phyloP scores from a whole-genome alignment of 305 asterid species.

The Solanum hybrid region DNA sequence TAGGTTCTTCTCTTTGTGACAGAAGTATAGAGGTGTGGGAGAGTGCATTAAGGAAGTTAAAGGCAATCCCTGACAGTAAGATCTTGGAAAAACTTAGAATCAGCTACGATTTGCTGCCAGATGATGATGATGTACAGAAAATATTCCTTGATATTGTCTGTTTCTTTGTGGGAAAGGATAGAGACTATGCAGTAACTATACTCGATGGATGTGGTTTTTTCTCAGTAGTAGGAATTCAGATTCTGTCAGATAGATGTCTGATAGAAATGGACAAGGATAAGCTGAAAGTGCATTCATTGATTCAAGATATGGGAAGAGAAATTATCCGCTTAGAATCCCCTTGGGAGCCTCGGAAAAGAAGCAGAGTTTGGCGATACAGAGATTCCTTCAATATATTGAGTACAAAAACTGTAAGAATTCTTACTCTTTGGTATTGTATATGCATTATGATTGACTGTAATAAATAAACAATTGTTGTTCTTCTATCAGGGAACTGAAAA shows the following conservation, averaged over 20 bases:
- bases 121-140: conserved; percentile 3
- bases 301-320: conserved; percentile 14
- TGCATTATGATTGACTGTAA: not conserved
- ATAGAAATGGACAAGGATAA: not conserved
- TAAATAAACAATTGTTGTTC: not conserved
- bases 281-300: conserved; percentile 5
- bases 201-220: conserved; percentile 9
- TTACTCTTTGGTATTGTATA: not conserved
- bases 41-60: conserved; percentile 1
- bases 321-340: conserved; percentile 6
- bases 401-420: conserved; percentile 7
- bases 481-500: conserved; percentile 9
- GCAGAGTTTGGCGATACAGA: conserved; percentile 7
- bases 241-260: conserved; percentile 2
- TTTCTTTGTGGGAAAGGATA: not conserved
- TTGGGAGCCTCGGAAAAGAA: conserved; percentile 5
- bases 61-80: not conserved
- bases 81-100: conserved; percentile 5
- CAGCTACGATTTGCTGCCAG: not conserved
- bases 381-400: conserved; percentile 13
- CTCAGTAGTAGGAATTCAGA: conserved; percentile 6
- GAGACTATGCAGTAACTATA: not conserved
- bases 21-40: conserved; percentile 1
- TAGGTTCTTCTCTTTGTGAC: conserved; percentile 10
- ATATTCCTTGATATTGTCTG: conserved; percentile 4